A percentile compares a stretch with the other conserved stretches of the same genome.
Conservation (phyloP, 2,329 filamentous ascomycete species). For the Microdochium trichocladiopsis region DNA sequence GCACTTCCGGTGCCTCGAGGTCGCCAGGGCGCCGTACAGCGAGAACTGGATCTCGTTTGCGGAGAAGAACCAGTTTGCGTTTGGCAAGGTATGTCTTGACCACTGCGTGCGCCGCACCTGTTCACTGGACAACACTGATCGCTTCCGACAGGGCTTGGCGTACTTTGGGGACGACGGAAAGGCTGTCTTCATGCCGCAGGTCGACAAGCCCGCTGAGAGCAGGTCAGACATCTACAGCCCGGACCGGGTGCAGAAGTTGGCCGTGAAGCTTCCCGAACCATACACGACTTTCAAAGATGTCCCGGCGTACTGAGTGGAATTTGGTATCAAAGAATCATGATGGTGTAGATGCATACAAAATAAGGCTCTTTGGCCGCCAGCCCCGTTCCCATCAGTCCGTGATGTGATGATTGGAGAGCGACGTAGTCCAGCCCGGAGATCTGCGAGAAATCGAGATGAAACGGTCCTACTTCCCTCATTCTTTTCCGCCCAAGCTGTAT, state of each 20-base stretch:
- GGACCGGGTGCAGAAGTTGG: not conserved
- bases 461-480: too few species aligned
- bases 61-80: not conserved
- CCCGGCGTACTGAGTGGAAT: not conserved
- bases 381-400: too few species aligned
- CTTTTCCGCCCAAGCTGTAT: too few species aligned
- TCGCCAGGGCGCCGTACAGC: not conserved
- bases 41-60: not conserved
- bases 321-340: too few species aligned
- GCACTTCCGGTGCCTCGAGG: conserved; percentile 2
- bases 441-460: too few species aligned
- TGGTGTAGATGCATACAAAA: too few species aligned
- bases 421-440: too few species aligned
- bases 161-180: not conserved
- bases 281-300: conserved; percentile 1
- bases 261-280: not conserved
- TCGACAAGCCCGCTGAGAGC: not conserved
- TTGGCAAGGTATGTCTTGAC: not conserved
- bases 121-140: too few species aligned
- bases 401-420: too few species aligned
- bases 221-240: conserved; percentile 1
- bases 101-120: too few species aligned
- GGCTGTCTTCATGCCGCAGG: not conserved
- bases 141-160: not conserved
- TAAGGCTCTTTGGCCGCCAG: too few species aligned